These are phyloP conservation scores for Oryza officinalis DNA, from an alignment of 176 grass and related monocot genomes.

Conservation along the genomic window DNA sequence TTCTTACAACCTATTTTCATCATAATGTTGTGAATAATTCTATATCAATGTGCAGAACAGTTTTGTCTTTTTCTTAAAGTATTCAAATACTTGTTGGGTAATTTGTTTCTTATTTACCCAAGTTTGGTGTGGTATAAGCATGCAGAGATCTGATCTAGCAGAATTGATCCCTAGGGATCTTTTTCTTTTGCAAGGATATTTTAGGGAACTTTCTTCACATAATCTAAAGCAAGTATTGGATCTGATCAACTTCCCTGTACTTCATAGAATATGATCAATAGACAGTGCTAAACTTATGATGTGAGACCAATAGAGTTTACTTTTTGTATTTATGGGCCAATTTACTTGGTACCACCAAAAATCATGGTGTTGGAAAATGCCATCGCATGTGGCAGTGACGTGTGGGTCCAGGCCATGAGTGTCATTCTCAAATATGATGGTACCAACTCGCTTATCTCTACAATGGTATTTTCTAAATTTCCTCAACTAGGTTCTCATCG, in stretches of 20 bases:
- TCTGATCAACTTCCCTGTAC: background rate
- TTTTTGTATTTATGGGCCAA: background rate
- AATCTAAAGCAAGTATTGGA: background rate
- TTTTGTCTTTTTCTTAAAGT: constrained; percentile 14
- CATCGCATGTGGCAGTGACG: no score
- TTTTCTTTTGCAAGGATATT: background rate
- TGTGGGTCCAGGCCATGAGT: no score
- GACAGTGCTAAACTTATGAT: background rate
- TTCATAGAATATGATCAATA: background rate
- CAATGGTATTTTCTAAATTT: no score
- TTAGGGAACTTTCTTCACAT: background rate
- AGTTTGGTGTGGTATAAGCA: background rate
- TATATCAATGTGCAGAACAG: background rate
- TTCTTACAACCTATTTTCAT: constrained; percentile 10
- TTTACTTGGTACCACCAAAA: no score
- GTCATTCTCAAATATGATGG: no score
- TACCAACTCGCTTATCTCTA: no score
- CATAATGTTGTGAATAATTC: constrained; percentile 16
- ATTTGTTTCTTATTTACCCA: constrained; percentile 28
- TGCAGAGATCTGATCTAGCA: background rate
- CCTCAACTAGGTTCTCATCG: background rate
- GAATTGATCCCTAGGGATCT: background rate
- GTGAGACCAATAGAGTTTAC: background rate
- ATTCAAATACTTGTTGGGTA: background rate
- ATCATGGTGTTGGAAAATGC: no score